These are phyloP conservation scores for Diaporthe nobilis DNA, from an alignment of 2,329 filamentous ascomycete genomes.

Conservation along the genomic window DNA sequence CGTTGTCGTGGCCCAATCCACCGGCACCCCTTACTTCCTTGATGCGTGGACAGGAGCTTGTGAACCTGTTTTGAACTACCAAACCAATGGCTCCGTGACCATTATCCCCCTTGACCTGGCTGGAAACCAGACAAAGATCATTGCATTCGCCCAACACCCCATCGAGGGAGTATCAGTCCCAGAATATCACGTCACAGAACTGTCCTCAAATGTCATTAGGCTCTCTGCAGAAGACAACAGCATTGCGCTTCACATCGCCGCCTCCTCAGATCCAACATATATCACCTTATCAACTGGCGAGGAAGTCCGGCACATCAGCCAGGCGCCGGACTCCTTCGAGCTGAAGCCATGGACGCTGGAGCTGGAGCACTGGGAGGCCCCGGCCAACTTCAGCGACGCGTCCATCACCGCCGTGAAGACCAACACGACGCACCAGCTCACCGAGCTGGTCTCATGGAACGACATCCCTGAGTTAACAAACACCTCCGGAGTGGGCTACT, in stretches of 20 bases:
- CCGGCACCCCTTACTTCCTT: slow-evolving; percentile 27
- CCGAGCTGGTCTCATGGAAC: slow-evolving; percentile 24
- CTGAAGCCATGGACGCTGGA: slow-evolving; percentile 19
- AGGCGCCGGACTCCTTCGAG: neutral
- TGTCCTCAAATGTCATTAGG: neutral
- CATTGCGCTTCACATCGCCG: neutral
- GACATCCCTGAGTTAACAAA: slow-evolving; percentile 8
- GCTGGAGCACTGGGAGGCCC: slow-evolving; percentile 31
- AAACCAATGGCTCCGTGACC: slow-evolving; percentile 2
- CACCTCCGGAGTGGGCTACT: slow-evolving; percentile 26
- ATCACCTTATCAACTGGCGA: neutral
- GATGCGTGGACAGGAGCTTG: slow-evolving; percentile 56
- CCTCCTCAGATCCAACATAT: neutral
- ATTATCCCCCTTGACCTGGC: slow-evolving; percentile 19
- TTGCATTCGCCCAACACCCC: neutral
- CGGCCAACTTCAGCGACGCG: slow-evolving; percentile 13
- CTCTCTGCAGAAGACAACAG: neutral
- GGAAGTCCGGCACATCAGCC: neutral
- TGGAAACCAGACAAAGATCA: slow-evolving; percentile 31
- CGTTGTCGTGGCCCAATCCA: slow-evolving; percentile 7
- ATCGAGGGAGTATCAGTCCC: neutral
- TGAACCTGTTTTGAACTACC: slow-evolving; percentile 1
- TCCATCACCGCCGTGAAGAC: neutral
- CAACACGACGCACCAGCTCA: slow-evolving; percentile 27
- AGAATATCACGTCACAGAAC: neutral